These are phyloP conservation scores for Thermothelomyces thermophilus DNA, from an alignment of 2,329 filamentous ascomycete species.

Conservation along the genomic window DNA sequence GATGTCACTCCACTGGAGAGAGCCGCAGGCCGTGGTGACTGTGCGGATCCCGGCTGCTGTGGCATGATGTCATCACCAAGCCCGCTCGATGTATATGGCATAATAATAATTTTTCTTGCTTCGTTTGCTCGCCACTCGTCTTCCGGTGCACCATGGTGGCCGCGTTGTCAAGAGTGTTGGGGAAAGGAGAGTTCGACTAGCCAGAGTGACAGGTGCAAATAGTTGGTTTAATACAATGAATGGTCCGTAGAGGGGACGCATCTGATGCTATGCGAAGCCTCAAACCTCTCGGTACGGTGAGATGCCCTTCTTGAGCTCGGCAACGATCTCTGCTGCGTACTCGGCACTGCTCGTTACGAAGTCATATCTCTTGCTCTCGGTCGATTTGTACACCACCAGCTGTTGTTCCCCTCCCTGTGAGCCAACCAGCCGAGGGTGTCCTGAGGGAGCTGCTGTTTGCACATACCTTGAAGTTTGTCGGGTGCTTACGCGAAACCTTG, in stretches of 20 bases:
- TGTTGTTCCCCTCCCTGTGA: constrained; percentile 25
- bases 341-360: constrained; percentile 69
- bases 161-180: no score
- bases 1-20: no score
- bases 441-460: neutral
- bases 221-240: no score
- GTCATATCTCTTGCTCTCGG: constrained; percentile 75
- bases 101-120: no score
- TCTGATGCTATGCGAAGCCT: neutral
- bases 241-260: no score
- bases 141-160: no score
- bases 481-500: constrained; percentile 73
- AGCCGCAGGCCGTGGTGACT: neutral
- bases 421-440: neutral
- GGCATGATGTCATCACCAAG: constrained; percentile 1
- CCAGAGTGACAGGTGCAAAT: no score
- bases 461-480: constrained; percentile 69
- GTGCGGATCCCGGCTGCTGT: neutral
- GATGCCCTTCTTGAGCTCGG: constrained; percentile 70
- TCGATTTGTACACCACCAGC: constrained; percentile 66
- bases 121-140: no score
- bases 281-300: constrained; percentile 54
- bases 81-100: neutral
- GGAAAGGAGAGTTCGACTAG: no score
- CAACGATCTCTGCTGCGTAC: constrained; percentile 73